Evolutionary conservation across 176 grass and related monocot genomes (phyloP).

Genomic region (Phoenix roebelenii): DNA sequence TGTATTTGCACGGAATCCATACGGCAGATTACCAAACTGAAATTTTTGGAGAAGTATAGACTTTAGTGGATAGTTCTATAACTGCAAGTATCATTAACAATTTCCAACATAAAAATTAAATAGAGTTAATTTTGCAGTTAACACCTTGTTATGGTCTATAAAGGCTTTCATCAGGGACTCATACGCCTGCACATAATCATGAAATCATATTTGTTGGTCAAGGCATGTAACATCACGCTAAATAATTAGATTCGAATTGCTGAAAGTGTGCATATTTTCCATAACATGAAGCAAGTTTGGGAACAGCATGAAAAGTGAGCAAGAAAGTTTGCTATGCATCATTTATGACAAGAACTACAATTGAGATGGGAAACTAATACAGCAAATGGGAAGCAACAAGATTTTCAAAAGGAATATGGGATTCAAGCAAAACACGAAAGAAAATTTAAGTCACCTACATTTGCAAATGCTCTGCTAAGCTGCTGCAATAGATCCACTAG

Average conservation of each 20-base stretch:
- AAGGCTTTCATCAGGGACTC: conserved; percentile 79
- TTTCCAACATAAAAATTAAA: background rate
- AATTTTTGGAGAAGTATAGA: conserved; percentile 14
- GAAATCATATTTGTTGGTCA: too few relatives aligned
- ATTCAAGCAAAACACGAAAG: too few relatives aligned
- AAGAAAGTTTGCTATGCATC: too few relatives aligned
- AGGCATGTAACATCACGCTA: too few relatives aligned
- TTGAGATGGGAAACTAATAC: too few relatives aligned
- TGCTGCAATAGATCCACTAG: conserved; percentile 80
- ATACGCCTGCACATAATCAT: conserved; percentile 52
- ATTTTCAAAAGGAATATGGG: too few relatives aligned
- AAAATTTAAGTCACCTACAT: conserved; percentile 41
- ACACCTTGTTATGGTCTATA: conserved; percentile 89
- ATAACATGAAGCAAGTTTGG: too few relatives aligned
- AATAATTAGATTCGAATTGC: too few relatives aligned
- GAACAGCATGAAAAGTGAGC: too few relatives aligned
- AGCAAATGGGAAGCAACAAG: too few relatives aligned
- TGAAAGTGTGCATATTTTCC: too few relatives aligned
- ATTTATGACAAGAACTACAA: too few relatives aligned
- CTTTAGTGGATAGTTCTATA: background rate
- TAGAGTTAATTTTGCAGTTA: conserved; percentile 9
- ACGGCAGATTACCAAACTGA: conserved; percentile 98
- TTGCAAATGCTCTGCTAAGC: conserved; percentile 90
- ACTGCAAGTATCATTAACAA: conserved; percentile 7
- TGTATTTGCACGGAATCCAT: conserved; percentile 96